These are phyloP conservation scores for Spathaspora sp. DNA, from an alignment of 1,139 yeast species.

Conservation along the genomic window DNA sequence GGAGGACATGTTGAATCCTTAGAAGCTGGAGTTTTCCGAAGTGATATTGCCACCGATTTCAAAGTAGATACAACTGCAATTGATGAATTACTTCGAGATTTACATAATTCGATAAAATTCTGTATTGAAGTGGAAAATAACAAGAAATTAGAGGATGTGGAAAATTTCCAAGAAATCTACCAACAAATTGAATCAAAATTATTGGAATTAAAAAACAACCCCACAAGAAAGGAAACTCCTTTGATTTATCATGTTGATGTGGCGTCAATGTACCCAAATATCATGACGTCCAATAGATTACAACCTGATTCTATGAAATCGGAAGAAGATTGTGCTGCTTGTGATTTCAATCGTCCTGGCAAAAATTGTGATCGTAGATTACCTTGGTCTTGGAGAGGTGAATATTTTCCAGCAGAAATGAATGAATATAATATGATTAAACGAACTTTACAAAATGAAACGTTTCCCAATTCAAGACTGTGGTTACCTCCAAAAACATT, in stretches of 20 bases:
- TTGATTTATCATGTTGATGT: slow-evolving; percentile 97
- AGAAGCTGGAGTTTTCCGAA: slow-evolving; percentile 96
- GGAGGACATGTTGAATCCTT: slow-evolving; percentile 98
- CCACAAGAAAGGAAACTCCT: slow-evolving; percentile 74
- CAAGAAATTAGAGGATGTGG: slow-evolving; percentile 69
- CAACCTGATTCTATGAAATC: slow-evolving; percentile 98
- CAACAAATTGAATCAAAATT: slow-evolving; percentile 56
- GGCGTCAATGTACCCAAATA: slow-evolving; percentile 99
- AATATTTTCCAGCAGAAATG: slow-evolving; percentile 85
- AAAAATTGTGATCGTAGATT: slow-evolving; percentile 87
- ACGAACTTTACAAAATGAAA: slow-evolving; percentile 76
- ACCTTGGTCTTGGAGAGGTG: slow-evolving; percentile 99
- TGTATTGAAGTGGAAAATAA: slow-evolving; percentile 83
- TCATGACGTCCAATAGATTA: slow-evolving; percentile 94
- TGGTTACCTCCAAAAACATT: slow-evolving; percentile 59
- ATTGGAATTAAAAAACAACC: slow-evolving; percentile 56
- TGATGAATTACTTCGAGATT: slow-evolving; percentile 72
- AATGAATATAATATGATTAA: slow-evolving; percentile 91
- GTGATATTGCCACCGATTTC: slow-evolving; percentile 78
- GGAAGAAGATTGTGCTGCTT: slow-evolving; percentile 94
- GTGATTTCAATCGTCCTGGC: slow-evolving; percentile 96
- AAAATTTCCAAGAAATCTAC: slow-evolving; percentile 74
- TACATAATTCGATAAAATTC: slow-evolving; percentile 76
- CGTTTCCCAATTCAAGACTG: slow-evolving; percentile 64
- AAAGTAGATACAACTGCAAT: slow-evolving; percentile 78